Percentiles rank a stretch among this genome's conserved stretches.
Evolutionary conservation across 2,329 filamentous ascomycete genomes (phyloP).

Genomic region (Sporothrix mexicana): DNA sequence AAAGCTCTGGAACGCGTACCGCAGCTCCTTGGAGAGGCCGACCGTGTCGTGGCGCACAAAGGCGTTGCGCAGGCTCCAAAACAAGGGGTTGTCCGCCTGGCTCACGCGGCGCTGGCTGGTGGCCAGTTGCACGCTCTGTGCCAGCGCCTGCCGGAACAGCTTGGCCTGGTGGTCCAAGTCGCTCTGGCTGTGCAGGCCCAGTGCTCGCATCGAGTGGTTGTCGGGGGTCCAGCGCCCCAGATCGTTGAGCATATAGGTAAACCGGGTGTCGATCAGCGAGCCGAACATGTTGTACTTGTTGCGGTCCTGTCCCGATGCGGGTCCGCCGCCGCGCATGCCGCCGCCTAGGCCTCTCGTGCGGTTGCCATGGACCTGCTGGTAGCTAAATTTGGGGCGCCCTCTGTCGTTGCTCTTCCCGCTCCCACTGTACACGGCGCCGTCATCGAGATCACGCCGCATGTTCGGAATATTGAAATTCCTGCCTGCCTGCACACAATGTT

Average conservation of each 20-base stretch:
- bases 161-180: constrained; percentile 54
- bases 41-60: constrained; percentile 60
- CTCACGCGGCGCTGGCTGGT: constrained; percentile 45
- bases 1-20: constrained; percentile 71
- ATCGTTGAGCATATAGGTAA: constrained; percentile 46
- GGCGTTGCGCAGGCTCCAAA: constrained; percentile 63
- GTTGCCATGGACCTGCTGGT: no score
- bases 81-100: constrained; percentile 58
- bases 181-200: constrained; percentile 48
- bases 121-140: constrained; percentile 55
- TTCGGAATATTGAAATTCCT: background rate
- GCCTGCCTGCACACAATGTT: background rate
- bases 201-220: constrained; percentile 43
- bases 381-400: no score
- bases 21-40: constrained; percentile 64
- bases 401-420: background rate
- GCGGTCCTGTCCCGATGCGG: no score
- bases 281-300: constrained; percentile 41
- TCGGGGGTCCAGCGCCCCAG: constrained; percentile 41
- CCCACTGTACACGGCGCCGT: background rate
- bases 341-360: no score
- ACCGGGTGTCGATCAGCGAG: constrained; percentile 42
- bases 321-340: no score
- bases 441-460: constrained; percentile 9
- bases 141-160: constrained; percentile 54